Base-by-base conservation (phyloP, 2,329 filamentous ascomycete species). In the Drechslera avenae region DNA sequence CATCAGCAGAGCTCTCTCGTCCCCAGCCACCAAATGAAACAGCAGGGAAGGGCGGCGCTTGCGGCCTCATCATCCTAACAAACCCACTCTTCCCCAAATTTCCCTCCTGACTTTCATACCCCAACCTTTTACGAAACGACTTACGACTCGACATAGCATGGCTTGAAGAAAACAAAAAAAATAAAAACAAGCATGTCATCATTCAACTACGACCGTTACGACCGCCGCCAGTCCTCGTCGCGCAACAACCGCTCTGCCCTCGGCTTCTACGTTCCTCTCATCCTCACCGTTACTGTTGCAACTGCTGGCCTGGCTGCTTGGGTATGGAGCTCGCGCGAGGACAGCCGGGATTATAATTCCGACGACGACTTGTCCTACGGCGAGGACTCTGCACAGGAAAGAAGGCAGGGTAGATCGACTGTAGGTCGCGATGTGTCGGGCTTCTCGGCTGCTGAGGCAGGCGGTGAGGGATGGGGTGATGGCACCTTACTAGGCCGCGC, bases 291-390 rank as follows among this genome's bases (percentile, higher is more conserved):
- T 51, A 92, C 91, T 39, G 85, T 95, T 62, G 93, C 93, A 54
- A 91, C 92, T 17, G 86, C 89, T 47, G 91, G 92, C 28, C 77
- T 96, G 39, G 92, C 87, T 44, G 91, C 91, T 50, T 97, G 93
- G 93, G 85, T 92, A 54, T 96, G 91, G 91, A 95, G 89, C 73
- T 91, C 96, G 76, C 87, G 90, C 66, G 85, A 82, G 67, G 87
- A 89, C 60, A 83, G 87, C 51, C 87, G 90, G 45, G 87, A 91
- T 21, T 83, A 86, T 45, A 81, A 84, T 50, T 81, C 86, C 56
- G 79, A 81, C 56, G 62, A 65, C 32, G 63, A 66, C 44, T 68
- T 74, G 36, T 70, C 67, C 59, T 74, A 74, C 63, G 79, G 79
- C 47, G 79, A 79, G 46, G 70, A 73, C 34, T 57, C 59, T 31